These are phyloP conservation scores for Flaveria brownii DNA, from an alignment of 129 eudicot genomes.

Conservation along the genomic window DNA sequence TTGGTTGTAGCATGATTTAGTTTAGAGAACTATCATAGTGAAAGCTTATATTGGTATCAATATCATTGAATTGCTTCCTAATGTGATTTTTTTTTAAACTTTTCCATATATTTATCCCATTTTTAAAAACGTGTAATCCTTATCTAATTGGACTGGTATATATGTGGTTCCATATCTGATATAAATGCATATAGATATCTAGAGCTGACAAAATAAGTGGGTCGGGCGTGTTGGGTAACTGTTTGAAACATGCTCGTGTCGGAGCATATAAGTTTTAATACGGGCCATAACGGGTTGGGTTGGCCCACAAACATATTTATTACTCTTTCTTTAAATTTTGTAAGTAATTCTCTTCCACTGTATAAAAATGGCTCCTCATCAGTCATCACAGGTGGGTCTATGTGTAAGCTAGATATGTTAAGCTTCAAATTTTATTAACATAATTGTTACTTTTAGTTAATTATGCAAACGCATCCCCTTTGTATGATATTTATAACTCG, in stretches of 20 bases:
- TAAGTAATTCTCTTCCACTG: too few species aligned
- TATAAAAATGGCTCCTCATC: too few species aligned
- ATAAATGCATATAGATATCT: background rate
- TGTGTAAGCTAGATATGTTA: too few species aligned
- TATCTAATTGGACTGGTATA: slow-evolving; percentile 8
- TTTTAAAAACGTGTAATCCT: background rate
- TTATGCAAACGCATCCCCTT: too few species aligned
- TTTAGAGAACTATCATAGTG: slow-evolving; percentile 23
- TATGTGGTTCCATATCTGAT: slow-evolving; percentile 4
- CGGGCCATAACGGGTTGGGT: background rate
- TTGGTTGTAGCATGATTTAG: slow-evolving; percentile 34
- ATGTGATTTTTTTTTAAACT: slow-evolving; percentile 2
- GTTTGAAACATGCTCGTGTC: background rate
- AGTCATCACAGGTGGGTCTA: too few species aligned
- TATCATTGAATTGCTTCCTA: slow-evolving; percentile 15
- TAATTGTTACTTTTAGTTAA: too few species aligned
- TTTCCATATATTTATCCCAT: background rate
- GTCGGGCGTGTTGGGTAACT: background rate
- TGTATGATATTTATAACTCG: too few species aligned
- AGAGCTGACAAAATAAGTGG: slow-evolving; percentile 15
- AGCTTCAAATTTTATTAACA: too few species aligned
- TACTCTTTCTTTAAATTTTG: background rate
- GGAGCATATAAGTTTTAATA: background rate
- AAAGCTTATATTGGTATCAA: slow-evolving; percentile 34
- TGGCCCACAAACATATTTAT: background rate